A percentile compares a stretch with the other conserved stretches of the same genome.
These are phyloP conservation scores for Cladophialophora exuberans DNA, from an alignment of 2,329 filamentous ascomycete genomes.

Conservation along the genomic window DNA sequence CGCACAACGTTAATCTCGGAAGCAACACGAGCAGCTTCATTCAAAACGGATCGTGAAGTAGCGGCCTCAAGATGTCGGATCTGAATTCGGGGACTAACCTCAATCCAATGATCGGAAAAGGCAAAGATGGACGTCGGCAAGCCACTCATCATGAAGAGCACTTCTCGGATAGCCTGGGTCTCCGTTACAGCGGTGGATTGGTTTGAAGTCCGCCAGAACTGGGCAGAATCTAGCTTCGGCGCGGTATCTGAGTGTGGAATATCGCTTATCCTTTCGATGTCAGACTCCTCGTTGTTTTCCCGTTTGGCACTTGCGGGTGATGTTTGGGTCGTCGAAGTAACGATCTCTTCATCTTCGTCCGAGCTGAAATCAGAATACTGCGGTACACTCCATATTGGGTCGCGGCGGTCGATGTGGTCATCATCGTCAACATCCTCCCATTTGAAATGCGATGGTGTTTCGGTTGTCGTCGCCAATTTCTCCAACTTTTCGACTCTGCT, in stretches of 20 bases:
- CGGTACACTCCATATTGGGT: constrained; percentile 70
- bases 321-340: constrained; percentile 18
- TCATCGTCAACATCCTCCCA: constrained; percentile 81
- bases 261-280: constrained; percentile 23
- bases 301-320: constrained; percentile 18
- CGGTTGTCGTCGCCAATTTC: constrained; percentile 52
- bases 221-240: constrained; percentile 45
- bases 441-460: constrained; percentile 57
- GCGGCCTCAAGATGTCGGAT: constrained; percentile 24
- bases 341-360: constrained; percentile 33
- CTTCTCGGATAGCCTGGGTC: constrained; percentile 73
- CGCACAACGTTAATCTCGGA: constrained; percentile 16
- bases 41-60: constrained; percentile 27
- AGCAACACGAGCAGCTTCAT: constrained; percentile 12
- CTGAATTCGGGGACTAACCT: constrained; percentile 9
- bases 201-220: constrained; percentile 51
- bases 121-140: constrained; percentile 73
- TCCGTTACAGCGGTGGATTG: constrained; percentile 59
- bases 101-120: constrained; percentile 36
- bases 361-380: constrained; percentile 67
- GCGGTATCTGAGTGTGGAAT: background rate
- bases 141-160: constrained; percentile 82
- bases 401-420: constrained; percentile 71
- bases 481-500: constrained; percentile 68
- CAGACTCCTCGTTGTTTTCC: constrained; percentile 4